A percentile compares a stretch with the other conserved stretches of the same genome.
Conservation (phyloP, 2,329 filamentous ascomycete genomes). For the Xylaria hypoxylon region DNA sequence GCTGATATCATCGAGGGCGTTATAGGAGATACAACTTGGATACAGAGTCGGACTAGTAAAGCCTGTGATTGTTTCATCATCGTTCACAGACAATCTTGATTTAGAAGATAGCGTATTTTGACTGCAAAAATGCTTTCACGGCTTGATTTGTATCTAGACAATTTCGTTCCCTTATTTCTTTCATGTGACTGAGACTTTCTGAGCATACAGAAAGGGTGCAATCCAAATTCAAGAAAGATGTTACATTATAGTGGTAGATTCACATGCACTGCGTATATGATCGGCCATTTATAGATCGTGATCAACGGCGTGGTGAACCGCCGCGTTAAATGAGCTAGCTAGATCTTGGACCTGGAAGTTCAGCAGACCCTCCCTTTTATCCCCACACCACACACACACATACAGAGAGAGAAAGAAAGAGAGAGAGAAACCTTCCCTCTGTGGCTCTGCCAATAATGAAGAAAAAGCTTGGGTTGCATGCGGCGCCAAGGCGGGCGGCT, state of each 20-base stretch:
- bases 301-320: slow-evolving; percentile 8
- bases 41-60: not conserved
- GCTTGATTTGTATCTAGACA: not conserved
- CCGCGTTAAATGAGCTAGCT: slow-evolving; percentile 10
- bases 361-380: slow-evolving; percentile 31
- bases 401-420: too few species aligned
- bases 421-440: too few species aligned
- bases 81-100: not conserved
- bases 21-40: slow-evolving; percentile 2
- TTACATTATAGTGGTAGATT: not conserved
- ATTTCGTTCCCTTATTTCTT: not conserved
- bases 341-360: not conserved
- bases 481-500: slow-evolving; percentile 28
- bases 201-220: not conserved
- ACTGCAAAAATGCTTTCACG: not conserved
- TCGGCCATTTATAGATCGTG: slow-evolving; percentile 6
- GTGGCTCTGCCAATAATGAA: not conserved
- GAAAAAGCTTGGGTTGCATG: slow-evolving; percentile 5
- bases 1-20: slow-evolving; percentile 1
- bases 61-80: slow-evolving; percentile 1
- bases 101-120: not conserved
- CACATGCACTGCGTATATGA: not conserved
- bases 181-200: not conserved
- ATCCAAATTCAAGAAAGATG: not conserved
- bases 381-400: not conserved